Percentiles rank a stretch among this genome's conserved stretches.
Conservation (phyloP, 768 basidiomycete species). For the Kwoniella pini region DNA sequence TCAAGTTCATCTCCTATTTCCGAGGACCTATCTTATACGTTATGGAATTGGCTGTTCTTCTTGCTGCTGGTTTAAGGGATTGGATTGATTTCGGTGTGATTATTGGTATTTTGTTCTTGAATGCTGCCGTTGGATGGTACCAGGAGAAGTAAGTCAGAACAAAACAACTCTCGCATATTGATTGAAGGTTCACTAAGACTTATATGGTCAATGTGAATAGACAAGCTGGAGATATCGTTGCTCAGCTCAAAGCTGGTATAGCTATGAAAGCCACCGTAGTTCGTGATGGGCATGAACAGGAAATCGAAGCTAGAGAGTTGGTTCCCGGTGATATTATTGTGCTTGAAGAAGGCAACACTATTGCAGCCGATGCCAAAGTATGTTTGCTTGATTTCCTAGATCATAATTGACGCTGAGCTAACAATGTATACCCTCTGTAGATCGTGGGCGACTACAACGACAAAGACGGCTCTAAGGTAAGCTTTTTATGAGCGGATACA, state of each 20-base stretch:
- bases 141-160: slow-evolving; percentile 56
- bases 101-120: slow-evolving; percentile 52
- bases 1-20: slow-evolving; percentile 59
- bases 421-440: too few species aligned
- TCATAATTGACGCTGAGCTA: too few species aligned
- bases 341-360: slow-evolving; percentile 59
- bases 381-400: too few species aligned
- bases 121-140: slow-evolving; percentile 60
- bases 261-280: slow-evolving; percentile 57
- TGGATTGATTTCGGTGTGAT: slow-evolving; percentile 62
- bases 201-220: slow-evolving; percentile 21
- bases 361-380: slow-evolving; percentile 58
- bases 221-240: slow-evolving; percentile 61
- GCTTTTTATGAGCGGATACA: too few species aligned
- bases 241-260: slow-evolving; percentile 60
- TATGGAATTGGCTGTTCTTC: slow-evolving; percentile 60
- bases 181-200: not conserved
- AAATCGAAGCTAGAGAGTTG: slow-evolving; percentile 59
- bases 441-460: not conserved
- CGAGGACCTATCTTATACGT: slow-evolving; percentile 58
- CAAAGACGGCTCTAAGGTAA: slow-evolving; percentile 1
- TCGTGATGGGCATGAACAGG: slow-evolving; percentile 57
- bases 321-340: slow-evolving; percentile 59
- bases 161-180: not conserved
- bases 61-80: slow-evolving; percentile 59